phyloP scores from a whole-genome alignment of 176 grass and related monocot species.

The Hordeum vulgare region DNA sequence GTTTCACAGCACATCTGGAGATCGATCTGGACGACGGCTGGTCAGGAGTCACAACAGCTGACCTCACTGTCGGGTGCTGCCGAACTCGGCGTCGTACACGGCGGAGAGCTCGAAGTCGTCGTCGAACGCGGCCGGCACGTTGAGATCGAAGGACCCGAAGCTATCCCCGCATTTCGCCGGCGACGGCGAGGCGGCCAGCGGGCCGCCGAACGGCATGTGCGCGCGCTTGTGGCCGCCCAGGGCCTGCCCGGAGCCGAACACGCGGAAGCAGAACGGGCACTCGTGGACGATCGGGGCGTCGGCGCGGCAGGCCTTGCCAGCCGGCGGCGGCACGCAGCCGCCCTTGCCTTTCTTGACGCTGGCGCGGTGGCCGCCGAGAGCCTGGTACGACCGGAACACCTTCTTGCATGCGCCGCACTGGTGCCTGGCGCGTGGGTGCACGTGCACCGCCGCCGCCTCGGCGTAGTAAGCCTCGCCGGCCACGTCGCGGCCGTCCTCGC shows the following conservation, averaged over 20 bases:
- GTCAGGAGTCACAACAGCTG: not conserved
- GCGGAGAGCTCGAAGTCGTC: slow-evolving; percentile 91
- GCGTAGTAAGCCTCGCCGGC: not conserved
- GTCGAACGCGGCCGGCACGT: slow-evolving; percentile 55
- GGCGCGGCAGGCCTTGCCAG: not conserved
- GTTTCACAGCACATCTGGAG: not conserved
- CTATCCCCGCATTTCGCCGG: slow-evolving; percentile 30
- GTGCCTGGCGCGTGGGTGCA: slow-evolving; percentile 24
- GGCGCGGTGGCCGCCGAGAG: slow-evolving; percentile 78
- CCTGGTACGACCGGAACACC: slow-evolving; percentile 80
- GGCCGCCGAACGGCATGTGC: slow-evolving; percentile 29
- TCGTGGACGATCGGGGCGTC: slow-evolving; percentile 28
- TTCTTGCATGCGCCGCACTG: slow-evolving; percentile 72
- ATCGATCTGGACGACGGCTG: not conserved
- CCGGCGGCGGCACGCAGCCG: slow-evolving; percentile 34
- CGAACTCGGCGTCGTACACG: slow-evolving; percentile 72
- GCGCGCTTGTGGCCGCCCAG: slow-evolving; percentile 88
- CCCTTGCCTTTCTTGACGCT: slow-evolving; percentile 74
- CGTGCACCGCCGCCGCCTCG: not conserved
- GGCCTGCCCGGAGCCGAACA: slow-evolving; percentile 82
- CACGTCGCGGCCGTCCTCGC: not conserved
- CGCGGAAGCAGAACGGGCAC: slow-evolving; percentile 79
- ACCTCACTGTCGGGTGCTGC: slow-evolving; percentile 17
- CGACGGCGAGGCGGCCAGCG: not conserved
- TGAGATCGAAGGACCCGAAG: slow-evolving; percentile 72